Percentiles rank a stretch among this genome's conserved stretches.
Evolutionary conservation across 2,329 filamentous ascomycete genomes (phyloP).

Genomic region (Fusarium ramigenum): DNA sequence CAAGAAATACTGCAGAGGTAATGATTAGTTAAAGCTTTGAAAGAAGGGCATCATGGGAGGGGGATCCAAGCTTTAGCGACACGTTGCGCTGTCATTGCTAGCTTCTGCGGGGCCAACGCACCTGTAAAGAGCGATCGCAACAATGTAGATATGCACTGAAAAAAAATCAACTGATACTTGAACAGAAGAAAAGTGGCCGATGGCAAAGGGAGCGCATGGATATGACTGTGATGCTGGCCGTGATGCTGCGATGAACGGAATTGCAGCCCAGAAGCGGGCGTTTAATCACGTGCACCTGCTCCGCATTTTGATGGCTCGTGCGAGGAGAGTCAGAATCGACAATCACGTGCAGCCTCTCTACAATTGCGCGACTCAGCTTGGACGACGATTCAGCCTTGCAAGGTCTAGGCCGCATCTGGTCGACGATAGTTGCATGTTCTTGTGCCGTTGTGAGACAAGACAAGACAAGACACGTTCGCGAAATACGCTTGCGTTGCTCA

Average conservation of each 20-base stretch:
- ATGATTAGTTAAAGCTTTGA: constrained; percentile 44
- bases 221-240: constrained; percentile 37
- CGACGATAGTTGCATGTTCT: background rate
- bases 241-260: constrained; percentile 36
- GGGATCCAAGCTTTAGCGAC: constrained; percentile 45
- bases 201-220: constrained; percentile 43
- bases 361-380: background rate
- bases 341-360: constrained; percentile 38
- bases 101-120: constrained; percentile 36
- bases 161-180: constrained; percentile 52
- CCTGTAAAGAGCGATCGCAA: constrained; percentile 50
- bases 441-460: background rate
- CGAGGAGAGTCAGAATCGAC: background rate
- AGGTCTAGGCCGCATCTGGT: background rate
- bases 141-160: constrained; percentile 48
- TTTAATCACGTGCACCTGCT: constrained; percentile 41
- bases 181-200: constrained; percentile 51
- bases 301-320: constrained; percentile 39
- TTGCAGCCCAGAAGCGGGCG: constrained; percentile 32
- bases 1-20: constrained; percentile 40
- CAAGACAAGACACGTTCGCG: background rate
- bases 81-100: constrained; percentile 36
- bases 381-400: constrained; percentile 12
- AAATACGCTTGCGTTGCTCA: too few species aligned
- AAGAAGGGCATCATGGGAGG: constrained; percentile 39